Conservation (phyloP, 2,329 filamentous ascomycete genomes). For the Xylaria multiplex region DNA sequence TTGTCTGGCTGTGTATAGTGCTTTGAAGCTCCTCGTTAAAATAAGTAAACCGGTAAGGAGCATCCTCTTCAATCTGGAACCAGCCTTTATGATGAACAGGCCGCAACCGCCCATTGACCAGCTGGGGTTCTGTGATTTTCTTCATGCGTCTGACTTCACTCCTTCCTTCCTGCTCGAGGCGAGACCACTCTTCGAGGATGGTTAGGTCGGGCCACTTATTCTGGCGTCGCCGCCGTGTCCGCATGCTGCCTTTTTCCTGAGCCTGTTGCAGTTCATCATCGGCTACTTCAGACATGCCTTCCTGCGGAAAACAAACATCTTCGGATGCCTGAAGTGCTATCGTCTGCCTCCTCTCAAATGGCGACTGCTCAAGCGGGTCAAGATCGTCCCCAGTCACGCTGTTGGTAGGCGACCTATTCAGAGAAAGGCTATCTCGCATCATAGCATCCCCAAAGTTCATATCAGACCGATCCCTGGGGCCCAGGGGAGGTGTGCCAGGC, state of each 20-base stretch:
- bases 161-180: slow-evolving; percentile 87
- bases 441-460: slow-evolving; percentile 75
- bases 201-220: slow-evolving; percentile 87
- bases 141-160: slow-evolving; percentile 86
- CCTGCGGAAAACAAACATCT: slow-evolving; percentile 91
- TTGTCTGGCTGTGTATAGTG: slow-evolving; percentile 95
- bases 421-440: slow-evolving; percentile 71
- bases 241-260: slow-evolving; percentile 54
- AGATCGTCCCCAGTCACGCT: slow-evolving; percentile 39
- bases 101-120: slow-evolving; percentile 88
- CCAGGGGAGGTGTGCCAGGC: slow-evolving; percentile 68
- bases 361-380: slow-evolving; percentile 47
- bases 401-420: slow-evolving; percentile 41
- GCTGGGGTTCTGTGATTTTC: slow-evolving; percentile 91
- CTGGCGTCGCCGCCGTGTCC: slow-evolving; percentile 66
- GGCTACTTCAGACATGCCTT: slow-evolving; percentile 80
- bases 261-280: slow-evolving; percentile 74
- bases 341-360: slow-evolving; percentile 63
- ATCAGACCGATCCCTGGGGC: slow-evolving; percentile 59
- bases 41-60: slow-evolving; percentile 95
- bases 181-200: slow-evolving; percentile 88
- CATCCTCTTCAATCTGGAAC: slow-evolving; percentile 89
- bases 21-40: slow-evolving; percentile 98
- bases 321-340: slow-evolving; percentile 75
- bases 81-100: slow-evolving; percentile 81